These are phyloP conservation scores for Sarocladium oryzae DNA, from an alignment of 2,329 filamentous ascomycete species.

Conservation along the genomic window DNA sequence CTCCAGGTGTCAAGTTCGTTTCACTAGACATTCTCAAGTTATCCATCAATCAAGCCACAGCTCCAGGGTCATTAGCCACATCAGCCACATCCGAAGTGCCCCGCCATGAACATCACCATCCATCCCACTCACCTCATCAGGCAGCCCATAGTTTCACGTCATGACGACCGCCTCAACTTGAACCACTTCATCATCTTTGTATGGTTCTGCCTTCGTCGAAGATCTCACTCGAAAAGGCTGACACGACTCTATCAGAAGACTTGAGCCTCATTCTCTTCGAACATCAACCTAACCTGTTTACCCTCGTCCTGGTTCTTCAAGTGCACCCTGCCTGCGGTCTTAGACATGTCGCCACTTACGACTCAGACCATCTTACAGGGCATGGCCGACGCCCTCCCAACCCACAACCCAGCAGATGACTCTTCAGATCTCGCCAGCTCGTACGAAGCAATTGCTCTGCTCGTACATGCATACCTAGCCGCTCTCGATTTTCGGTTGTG, in stretches of 20 bases:
- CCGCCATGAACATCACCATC: background rate
- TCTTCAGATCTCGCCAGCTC: conserved; percentile 61
- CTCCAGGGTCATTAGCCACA: too few relatives aligned
- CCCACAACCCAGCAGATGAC: conserved; percentile 43
- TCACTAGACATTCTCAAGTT: too few relatives aligned
- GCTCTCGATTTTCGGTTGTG: conserved; percentile 74
- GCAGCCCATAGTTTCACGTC: background rate
- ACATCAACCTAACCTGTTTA: too few relatives aligned
- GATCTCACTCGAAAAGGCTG: too few relatives aligned
- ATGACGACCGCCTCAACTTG: background rate
- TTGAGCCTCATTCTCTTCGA: too few relatives aligned
- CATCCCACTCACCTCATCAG: background rate
- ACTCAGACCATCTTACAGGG: conserved; percentile 38
- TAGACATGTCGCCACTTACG: conserved; percentile 18
- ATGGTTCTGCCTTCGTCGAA: background rate
- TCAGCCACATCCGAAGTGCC: conserved; percentile 1
- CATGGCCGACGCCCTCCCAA: conserved; percentile 56
- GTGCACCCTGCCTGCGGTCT: too few relatives aligned
- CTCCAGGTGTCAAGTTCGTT: too few relatives aligned
- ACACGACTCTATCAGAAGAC: too few relatives aligned
- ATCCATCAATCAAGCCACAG: background rate
- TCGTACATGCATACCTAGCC: conserved; percentile 76
- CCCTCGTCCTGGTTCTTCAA: too few relatives aligned
- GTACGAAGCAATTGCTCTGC: conserved; percentile 77
- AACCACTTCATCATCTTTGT: background rate